These are phyloP conservation scores for Mixia osmundae DNA, from an alignment of 1,284 basidiomycete species.

Conservation along the genomic window DNA sequence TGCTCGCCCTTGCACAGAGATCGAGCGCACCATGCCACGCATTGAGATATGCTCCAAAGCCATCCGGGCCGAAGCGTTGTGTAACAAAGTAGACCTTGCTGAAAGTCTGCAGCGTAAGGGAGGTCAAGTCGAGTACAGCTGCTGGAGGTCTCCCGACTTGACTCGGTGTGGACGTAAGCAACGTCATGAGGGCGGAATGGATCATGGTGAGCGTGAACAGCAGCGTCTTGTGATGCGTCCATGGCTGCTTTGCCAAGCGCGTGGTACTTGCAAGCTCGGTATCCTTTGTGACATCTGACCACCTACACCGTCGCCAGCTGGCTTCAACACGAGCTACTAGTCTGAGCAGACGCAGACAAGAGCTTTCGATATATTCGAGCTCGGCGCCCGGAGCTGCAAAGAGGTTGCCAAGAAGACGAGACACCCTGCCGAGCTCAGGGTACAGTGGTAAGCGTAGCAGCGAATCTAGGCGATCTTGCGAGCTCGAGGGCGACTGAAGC, in stretches of 20 bases:
- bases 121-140: slow-evolving; percentile 9
- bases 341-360: slow-evolving; percentile 4
- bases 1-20: slow-evolving; percentile 6
- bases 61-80: slow-evolving; percentile 12
- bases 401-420: slow-evolving; percentile 13
- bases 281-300: slow-evolving; percentile 11
- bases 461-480: slow-evolving; percentile 5
- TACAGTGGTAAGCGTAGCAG: slow-evolving; percentile 4
- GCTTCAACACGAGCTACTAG: no score
- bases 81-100: slow-evolving; percentile 14
- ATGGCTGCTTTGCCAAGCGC: slow-evolving; percentile 9
- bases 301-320: slow-evolving; percentile 10
- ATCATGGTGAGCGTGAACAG: slow-evolving; percentile 15
- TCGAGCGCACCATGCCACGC: slow-evolving; percentile 15
- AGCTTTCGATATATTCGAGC: slow-evolving; percentile 3
- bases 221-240: slow-evolving; percentile 16
- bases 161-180: slow-evolving; percentile 6
- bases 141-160: slow-evolving; percentile 4
- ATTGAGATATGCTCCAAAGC: slow-evolving; percentile 14
- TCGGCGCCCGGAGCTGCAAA: slow-evolving; percentile 1
- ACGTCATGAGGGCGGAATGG: slow-evolving; percentile 12
- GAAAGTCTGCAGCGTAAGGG: slow-evolving; percentile 10
- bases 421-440: slow-evolving; percentile 11
- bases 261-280: slow-evolving; percentile 10
- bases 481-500: slow-evolving; percentile 4